phyloP scores from a whole-genome alignment of 2,329 filamentous ascomycete genomes.

The Harringtonia aguacate region DNA sequence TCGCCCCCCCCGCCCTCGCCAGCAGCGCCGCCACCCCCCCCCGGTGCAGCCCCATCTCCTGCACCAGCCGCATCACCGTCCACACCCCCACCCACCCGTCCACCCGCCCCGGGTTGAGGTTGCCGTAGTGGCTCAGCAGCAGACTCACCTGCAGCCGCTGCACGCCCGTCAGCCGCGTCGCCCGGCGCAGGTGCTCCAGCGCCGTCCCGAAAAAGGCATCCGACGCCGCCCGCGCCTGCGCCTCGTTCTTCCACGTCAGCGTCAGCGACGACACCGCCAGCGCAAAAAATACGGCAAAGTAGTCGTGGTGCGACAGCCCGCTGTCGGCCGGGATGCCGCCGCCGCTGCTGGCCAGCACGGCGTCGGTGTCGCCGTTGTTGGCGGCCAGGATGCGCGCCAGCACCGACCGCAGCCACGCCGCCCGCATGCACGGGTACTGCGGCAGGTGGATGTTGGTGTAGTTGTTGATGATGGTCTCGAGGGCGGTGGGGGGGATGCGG shows the following conservation, averaged over 20 bases:
- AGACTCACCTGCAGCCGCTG: conserved; percentile 1
- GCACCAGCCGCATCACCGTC: not conserved
- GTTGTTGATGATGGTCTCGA: conserved; percentile 2
- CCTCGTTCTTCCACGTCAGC: not conserved
- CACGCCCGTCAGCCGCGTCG: not conserved
- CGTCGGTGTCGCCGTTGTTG: conserved; percentile 1
- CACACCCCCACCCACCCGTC: not conserved
- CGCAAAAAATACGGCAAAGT: conserved; percentile 1
- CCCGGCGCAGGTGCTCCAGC: not conserved
- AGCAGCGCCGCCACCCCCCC: not conserved
- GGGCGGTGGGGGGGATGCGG: conserved; percentile 1
- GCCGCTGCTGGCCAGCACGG: not conserved
- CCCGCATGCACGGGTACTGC: not conserved
- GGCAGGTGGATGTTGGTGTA: not conserved
- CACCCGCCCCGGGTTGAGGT: not conserved
- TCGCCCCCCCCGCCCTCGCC: no score
- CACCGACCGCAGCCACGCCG: not conserved
- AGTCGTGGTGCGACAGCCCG: not conserved
- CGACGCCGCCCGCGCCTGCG: conserved; percentile 1
- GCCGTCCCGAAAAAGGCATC: conserved; percentile 2
- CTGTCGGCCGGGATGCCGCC: not conserved
- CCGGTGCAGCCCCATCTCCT: not conserved
- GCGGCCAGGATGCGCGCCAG: not conserved
- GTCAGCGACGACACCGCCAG: conserved; percentile 1
- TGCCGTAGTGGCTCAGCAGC: conserved; percentile 3